Evolutionary conservation across 2,329 filamentous ascomycete species (phyloP), one percentile per base, ranked within the genome.

Genomic region (Fusarium austroafricanum): DNA sequence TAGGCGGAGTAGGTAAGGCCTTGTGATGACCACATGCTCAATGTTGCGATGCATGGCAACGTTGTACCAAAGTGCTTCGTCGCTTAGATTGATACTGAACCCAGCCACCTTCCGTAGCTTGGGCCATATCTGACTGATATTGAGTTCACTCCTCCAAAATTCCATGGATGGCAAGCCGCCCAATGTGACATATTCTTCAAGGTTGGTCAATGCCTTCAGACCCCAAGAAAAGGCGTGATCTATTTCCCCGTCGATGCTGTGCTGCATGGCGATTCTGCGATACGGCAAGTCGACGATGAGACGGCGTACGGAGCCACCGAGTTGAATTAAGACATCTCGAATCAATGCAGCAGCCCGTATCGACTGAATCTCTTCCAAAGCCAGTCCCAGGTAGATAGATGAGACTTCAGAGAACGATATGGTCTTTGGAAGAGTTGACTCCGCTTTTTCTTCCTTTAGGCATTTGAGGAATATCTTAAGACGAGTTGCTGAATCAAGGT

Each of bases 151-250:
- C 2, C 49, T 55, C 63, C 67, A 70, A 12, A 70, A 71, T 7
- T 71, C 67, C 5, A 70, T 5, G 0, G 45, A 40, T 4, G 49
- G 64, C 1, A 70, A 14, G 5, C 67, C 67, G 1, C 67, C 67
- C 2, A 67, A 23, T 1, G 67, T 65, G 12, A 70, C 44, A 2
- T 68, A 46, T 11, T 70, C 67, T 15, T 71, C 63, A 1, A 70
- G 39, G 5, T 71, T 68, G 17, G 2, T 2, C 10, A 70, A 21
- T 10, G 50, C 35, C 4, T 14, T 31, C 2, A 70, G 35, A 3
- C 63, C 67, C 4, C 45, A 44, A 9, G 38, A 33, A 9, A 61
- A 35, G 4, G 45, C 17, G 2, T 7, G 18, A 10, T 61, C 54
- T 10, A 56, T 44, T 6, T 53, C 38, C 4, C 3, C 23, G 28